Evolutionary conservation across 495 filamentous ascomycete species (phyloP), one percentile per base, ranked within the genome.

Genomic region (Xylaria venustula): DNA sequence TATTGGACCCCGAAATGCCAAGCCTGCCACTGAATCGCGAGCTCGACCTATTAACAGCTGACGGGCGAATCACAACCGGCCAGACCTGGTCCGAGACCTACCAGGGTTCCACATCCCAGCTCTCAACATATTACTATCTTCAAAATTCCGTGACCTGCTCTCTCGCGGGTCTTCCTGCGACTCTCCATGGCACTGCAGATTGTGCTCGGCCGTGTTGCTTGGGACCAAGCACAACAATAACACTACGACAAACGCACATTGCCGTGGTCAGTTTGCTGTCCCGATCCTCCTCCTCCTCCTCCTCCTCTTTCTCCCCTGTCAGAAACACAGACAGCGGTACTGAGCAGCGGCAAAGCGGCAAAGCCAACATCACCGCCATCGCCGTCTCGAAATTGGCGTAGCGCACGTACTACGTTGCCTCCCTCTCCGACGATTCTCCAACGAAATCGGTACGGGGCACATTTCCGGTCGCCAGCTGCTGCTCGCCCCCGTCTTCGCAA

Each of bases 71-170:
- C 57, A 60, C 57, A 51, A 23, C 25, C 14, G 48, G 25, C 55
- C 12, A 42, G 26, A 42, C 36, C 25, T 3, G 51, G 51, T 54
- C 36, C 51, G 36, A 23, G 51, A 25, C 49, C 54, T 58, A 34
- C 20, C 37, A 37, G 56, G 36, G 48, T 2, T 37, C 48, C 48
- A 51, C 48, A 15, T 50, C 56, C 23, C 53, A 26, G 37, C 36
- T 48, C 58, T 53, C 58, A 53, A 60, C 47, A 60, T 52, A 52
- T 34, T 34, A 11, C 30, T 11, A 34, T 53, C 58, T 52, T 61
- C 30, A 53, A 37, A 54, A 61, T 61, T 52, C 49, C 20, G 17
- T 40, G 32, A 37, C 30, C 30, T 34, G 30, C 30, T 11, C 5
- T 34, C n/a, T n/a, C n/a, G n/a, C n/a, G n/a, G n/a, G n/a, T n/a